Evolutionary conservation across 2,329 filamentous ascomycete species (phyloP).

Genomic region (Exophiala viscosa): DNA sequence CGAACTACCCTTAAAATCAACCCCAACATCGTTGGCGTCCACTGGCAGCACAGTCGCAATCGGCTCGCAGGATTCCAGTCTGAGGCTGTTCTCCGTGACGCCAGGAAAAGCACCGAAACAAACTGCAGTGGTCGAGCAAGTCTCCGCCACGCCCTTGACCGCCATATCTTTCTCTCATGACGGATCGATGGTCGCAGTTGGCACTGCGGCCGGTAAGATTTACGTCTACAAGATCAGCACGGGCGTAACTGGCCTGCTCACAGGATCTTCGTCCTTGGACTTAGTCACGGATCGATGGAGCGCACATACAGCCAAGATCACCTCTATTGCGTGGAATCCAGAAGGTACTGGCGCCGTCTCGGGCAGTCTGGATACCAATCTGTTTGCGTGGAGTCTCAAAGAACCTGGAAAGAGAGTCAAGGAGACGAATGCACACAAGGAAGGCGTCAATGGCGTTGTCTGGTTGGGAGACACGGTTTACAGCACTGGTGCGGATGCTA

Average conservation of each 20-base stretch:
- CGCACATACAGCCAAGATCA: slow-evolving; percentile 66
- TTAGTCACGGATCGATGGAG: slow-evolving; percentile 74
- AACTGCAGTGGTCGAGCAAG: slow-evolving; percentile 53
- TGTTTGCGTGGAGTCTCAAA: slow-evolving; percentile 84
- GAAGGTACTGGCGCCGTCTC: slow-evolving; percentile 75
- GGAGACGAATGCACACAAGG: slow-evolving; percentile 86
- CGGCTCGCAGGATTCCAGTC: slow-evolving; percentile 68
- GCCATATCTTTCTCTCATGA: slow-evolving; percentile 77
- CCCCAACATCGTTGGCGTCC: slow-evolving; percentile 69
- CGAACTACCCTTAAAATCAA: slow-evolving; percentile 58
- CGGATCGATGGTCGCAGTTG: slow-evolving; percentile 74
- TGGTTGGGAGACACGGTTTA: slow-evolving; percentile 72
- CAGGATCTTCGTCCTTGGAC: slow-evolving; percentile 35
- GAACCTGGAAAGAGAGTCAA: slow-evolving; percentile 83
- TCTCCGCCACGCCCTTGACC: slow-evolving; percentile 69
- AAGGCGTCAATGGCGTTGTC: slow-evolving; percentile 82
- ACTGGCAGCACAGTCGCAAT: slow-evolving; percentile 67
- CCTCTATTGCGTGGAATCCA: slow-evolving; percentile 71
- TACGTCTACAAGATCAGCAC: slow-evolving; percentile 67
- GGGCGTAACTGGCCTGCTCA: slow-evolving; percentile 43
- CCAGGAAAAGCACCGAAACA: slow-evolving; percentile 56
- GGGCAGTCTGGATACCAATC: slow-evolving; percentile 83
- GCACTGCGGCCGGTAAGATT: slow-evolving; percentile 82
- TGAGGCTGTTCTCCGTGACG: slow-evolving; percentile 67
- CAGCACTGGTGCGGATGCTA: slow-evolving; percentile 80